Evolutionary conservation across 768 basidiomycete genomes (phyloP), one percentile per base, ranked within the genome.

Genomic region (Termitomyces heimii): DNA sequence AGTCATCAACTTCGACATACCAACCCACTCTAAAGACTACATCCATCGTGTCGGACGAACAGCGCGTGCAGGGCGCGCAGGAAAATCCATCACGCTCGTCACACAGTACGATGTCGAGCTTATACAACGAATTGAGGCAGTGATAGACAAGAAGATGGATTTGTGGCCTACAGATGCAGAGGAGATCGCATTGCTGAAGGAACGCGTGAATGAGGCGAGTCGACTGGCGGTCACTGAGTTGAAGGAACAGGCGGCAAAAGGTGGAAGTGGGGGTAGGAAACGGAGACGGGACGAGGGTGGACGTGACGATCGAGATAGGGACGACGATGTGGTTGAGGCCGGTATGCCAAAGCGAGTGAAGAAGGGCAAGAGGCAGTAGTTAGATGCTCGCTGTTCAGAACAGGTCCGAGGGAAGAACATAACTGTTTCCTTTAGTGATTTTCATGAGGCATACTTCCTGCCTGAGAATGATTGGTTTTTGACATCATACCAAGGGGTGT

Each of bases 71-170:
- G 97, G 97, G n/a, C 84, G 97, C 43, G 85, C 94, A 1, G 97
- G 97, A 44, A 98, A 98, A 75, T 88, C 92, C 1, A 90, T 99
- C 65, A 97, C 95, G n/a, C 82, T 99, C 42, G 94, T 98, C 24
- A 93, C 96, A 5, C 97, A 99, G 72, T 99, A 98, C 71, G 97
- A 99, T 63, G 94, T 99, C 54, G 97, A 98, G 72, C 80, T 98
- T 45, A 73, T 98, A 5, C 94, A 97, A 71, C 87, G 97, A 9
- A 98, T 98, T 66, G 97, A 99, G 70, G 78, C 83, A 22, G 94
- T 96, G 7, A 85, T 89, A 22, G 94, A 84, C 40, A 96, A 96
- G 75, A 91, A 94, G 71, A 89, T 99, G 85, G 88, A 87, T 52
- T 74, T 88, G 37, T 98, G 89, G 79, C 86, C 86, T 10, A 86